Conservation (phyloP, 805 yeast species). For the Ogataea trehaloabstinens region DNA sequence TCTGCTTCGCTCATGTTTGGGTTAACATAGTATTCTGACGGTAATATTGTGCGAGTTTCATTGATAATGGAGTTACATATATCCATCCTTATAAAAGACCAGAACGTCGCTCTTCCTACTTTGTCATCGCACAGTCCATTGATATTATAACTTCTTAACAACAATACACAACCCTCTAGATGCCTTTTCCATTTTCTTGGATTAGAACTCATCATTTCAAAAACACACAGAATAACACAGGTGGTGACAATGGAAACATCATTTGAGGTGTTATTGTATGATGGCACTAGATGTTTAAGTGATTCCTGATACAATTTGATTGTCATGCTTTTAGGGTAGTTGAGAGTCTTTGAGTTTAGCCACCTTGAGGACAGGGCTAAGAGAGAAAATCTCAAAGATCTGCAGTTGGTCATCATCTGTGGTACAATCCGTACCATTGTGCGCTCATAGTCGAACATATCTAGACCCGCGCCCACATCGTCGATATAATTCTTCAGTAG, state of each 20-base stretch:
- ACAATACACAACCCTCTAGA: constrained; percentile 39
- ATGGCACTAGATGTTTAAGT: constrained; percentile 27
- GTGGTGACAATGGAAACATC: constrained; percentile 31
- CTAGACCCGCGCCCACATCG: constrained; percentile 40
- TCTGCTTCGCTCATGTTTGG: constrained; percentile 24
- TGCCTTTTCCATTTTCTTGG: constrained; percentile 42
- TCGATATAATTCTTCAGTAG: constrained; percentile 34
- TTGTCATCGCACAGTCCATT: constrained; percentile 33
- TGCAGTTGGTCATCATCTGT: constrained; percentile 14
- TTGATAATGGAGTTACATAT: constrained; percentile 39
- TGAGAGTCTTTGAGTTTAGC: constrained; percentile 13
- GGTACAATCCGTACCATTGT: constrained; percentile 18
- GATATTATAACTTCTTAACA: constrained; percentile 35
- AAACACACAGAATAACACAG: constrained; percentile 41
- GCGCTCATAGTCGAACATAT: constrained; percentile 32
- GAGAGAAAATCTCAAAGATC: constrained; percentile 19
- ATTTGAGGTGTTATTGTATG: constrained; percentile 14
- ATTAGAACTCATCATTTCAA: constrained; percentile 42
- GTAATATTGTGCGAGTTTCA: constrained; percentile 37
- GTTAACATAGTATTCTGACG: constrained; percentile 36
- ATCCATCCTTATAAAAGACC: constrained; percentile 44
- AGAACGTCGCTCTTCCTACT: constrained; percentile 37
- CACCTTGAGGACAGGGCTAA: constrained; percentile 24
- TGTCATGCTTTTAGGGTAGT: constrained; percentile 24
- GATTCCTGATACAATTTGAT: constrained; percentile 33